These are phyloP conservation scores for Colletotrichum sp. DNA, from an alignment of 2,329 filamentous ascomycete species.

Conservation along the genomic window DNA sequence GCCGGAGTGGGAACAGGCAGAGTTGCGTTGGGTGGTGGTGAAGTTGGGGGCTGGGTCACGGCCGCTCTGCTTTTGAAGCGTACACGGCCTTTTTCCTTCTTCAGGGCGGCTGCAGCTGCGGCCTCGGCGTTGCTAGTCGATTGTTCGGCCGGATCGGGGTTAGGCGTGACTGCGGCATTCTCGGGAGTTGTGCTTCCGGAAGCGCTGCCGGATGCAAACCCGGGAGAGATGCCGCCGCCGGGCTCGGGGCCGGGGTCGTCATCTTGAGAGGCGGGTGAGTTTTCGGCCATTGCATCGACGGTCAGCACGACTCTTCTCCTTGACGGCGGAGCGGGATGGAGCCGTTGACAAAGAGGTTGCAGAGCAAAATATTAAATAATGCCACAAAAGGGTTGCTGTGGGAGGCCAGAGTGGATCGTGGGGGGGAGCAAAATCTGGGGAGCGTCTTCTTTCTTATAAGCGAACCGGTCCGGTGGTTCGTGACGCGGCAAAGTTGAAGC, in stretches of 20 bases:
- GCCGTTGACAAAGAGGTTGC: not conserved
- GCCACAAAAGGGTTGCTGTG: not conserved
- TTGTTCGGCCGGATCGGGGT: not conserved
- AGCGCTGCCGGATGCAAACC: not conserved
- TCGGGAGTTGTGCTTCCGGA: not conserved
- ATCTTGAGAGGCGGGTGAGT: conserved; percentile 14
- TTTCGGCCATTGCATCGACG: conserved; percentile 20
- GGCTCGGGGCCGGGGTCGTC: conserved; percentile 20
- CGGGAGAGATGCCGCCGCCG: not conserved
- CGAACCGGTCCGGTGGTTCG: conserved; percentile 14
- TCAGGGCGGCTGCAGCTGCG: conserved; percentile 27
- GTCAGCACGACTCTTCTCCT: not conserved
- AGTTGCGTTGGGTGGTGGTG: conserved; percentile 15
- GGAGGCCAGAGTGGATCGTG: conserved; percentile 11
- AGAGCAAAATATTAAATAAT: not conserved
- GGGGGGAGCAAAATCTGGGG: conserved; percentile 13
- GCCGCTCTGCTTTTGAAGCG: conserved; percentile 52
- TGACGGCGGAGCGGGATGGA: not conserved
- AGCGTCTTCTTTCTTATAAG: conserved; percentile 10
- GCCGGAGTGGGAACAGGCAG: not conserved
- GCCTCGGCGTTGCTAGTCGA: not conserved
- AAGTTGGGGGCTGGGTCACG: conserved; percentile 29
- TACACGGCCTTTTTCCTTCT: conserved; percentile 51
- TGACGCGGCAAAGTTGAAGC: not conserved
- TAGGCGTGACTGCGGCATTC: not conserved